Evolutionary conservation across 345 rosid genomes (phyloP), one percentile per base, ranked within the genome.

Genomic region (Eucalyptus lansdowneana): DNA sequence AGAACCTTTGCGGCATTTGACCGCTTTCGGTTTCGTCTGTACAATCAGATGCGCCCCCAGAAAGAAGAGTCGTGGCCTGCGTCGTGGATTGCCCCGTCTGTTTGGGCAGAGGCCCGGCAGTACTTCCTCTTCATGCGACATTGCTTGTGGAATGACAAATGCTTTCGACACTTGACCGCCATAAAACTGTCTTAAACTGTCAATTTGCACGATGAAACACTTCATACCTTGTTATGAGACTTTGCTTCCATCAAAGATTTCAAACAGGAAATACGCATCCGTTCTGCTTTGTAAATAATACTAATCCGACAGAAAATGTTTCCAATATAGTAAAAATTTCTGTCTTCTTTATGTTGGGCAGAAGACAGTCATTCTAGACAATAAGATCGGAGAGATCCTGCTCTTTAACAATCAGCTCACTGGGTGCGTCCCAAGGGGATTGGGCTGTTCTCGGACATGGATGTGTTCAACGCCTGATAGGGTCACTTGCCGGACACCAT

Each of bases 351-450:
- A 11, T 49, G 50, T 49, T 47, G 50, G 50, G 50, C 50, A 47
- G 50, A 47, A 47, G 50, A 47, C 0, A 12, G 1, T 50, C 51
- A 50, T 50, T 50, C 3, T 5, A 50, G 51, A 16, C 51, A 50
- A 50, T 14, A 14, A 50, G 51, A 47, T 47, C 14, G 5, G 50
- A 47, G 50, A 47, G 50, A 50, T 50, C 16, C 51, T 14, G 51
- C 6, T 14, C 51, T 50, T 50, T 16, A 50, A 5, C 89, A 97
- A 97, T 94, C 97, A 94, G 90, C 90, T 97, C 90, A 94, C 96
- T 76, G 99, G 99, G n/a, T 96, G 99, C 91, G 93, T 97, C 90
- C 97, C 1, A 93, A 95, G 90, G 98, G 95, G 27, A 88, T 95
- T 60, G 97, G 97, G 88, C 45, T 97, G 9, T 94, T 97, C 87